Evolutionary conservation across 2,329 filamentous ascomycete species (phyloP).

Genomic region (Aureobasidium mangrovei): DNA sequence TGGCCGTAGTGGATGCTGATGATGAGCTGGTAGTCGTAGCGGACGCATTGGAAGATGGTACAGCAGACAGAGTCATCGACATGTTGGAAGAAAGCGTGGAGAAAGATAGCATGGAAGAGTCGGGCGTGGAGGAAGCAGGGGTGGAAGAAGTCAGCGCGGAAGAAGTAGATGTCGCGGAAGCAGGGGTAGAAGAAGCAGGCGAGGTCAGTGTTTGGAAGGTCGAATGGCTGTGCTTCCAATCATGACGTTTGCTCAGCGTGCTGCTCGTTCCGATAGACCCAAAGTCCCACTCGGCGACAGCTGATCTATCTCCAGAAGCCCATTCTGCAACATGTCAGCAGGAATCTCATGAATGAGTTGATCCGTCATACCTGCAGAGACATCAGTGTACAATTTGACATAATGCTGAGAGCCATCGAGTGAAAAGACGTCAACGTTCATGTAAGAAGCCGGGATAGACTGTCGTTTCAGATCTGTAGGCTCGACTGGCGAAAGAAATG

Average conservation of each 20-base stretch:
- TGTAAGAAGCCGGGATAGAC: slow-evolving; percentile 62
- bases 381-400: slow-evolving; percentile 64
- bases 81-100: background rate
- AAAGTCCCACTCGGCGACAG: slow-evolving; percentile 55
- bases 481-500: slow-evolving; percentile 62
- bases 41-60: background rate
- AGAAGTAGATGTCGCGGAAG: background rate
- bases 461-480: slow-evolving; percentile 58
- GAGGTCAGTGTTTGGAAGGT: background rate
- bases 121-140: background rate
- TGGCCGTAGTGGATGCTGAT: background rate
- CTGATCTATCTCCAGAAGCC: slow-evolving; percentile 53
- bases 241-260: background rate
- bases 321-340: slow-evolving; percentile 48
- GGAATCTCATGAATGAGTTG: slow-evolving; percentile 21
- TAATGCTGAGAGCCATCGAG: slow-evolving; percentile 53
- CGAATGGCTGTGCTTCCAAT: background rate
- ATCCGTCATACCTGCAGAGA: slow-evolving; percentile 49
- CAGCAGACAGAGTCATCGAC: background rate
- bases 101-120: background rate
- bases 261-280: slow-evolving; percentile 20
- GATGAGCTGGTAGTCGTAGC: background rate
- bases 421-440: slow-evolving; percentile 54
- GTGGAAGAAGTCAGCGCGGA: background rate
- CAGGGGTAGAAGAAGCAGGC: background rate